Evolutionary conservation across 2,329 filamentous ascomycete genomes (phyloP), one percentile per base, ranked within the genome.

Genomic region (Stemphylium beticola): DNA sequence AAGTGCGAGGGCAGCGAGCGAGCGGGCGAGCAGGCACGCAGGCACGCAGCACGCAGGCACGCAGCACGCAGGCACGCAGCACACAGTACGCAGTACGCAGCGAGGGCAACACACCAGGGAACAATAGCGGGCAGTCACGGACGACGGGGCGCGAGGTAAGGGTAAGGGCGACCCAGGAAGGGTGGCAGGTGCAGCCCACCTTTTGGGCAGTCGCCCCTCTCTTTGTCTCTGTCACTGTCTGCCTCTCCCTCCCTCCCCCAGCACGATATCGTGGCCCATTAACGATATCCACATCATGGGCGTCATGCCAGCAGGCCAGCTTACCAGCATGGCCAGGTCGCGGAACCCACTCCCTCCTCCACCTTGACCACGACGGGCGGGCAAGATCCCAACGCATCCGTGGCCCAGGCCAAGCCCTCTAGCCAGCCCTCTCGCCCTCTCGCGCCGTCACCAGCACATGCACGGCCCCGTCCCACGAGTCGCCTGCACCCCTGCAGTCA

Each of bases 401-500:
- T 32, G 24, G 46, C 45, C 48, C 31, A 44, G 55, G 49, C 40
- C 51, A 52, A 45, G 48, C 49, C 43, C 50, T 26, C 46, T 52
- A 49, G 41, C 40, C 39, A 52, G 22, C 22, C 22, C 22, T 24
- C 26, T 29, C 9, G 41, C 33, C 42, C 43, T 54, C 52, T 49
- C 50, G 53, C 55, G 50, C 58, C 55, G 40, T 51, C 55, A 53
- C 44, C 54, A 48, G 48, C 39, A 39, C 38, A 43, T 55, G 53
- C 60, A 62, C 55, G 60, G 51, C 50, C 17, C 12, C 57, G 61
- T 58, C 46, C 50, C 60, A 60, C 60, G 60, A 62, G 64, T 65
- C 62, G 64, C 64, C 56, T 22, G 14, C 39, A 49, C 48, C 56
- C 65, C 57, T 51, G 53, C 40, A 20, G 34, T 40, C 47, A 36